Conservation (phyloP, 108 stramenopile species). For the Skeletonema menzelii region DNA sequence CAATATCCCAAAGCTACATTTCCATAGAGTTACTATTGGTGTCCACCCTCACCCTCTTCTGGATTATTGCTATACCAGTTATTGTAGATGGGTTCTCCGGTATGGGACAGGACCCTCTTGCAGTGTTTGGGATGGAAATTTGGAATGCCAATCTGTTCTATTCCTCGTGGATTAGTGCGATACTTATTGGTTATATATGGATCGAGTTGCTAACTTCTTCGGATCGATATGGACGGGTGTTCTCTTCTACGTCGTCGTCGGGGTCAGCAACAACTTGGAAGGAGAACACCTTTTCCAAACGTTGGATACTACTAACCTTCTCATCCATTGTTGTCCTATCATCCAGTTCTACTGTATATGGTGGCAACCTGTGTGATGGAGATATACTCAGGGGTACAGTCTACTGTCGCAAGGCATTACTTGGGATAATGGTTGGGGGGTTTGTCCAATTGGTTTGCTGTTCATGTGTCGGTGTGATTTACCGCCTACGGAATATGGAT, state of each 20-base stretch:
- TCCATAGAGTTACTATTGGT: constrained; percentile 18
- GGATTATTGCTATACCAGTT: constrained; percentile 22
- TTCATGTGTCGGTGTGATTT: constrained; percentile 11
- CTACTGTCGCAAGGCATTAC: constrained; percentile 18
- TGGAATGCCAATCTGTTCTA: constrained; percentile 50
- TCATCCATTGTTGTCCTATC: constrained; percentile 14
- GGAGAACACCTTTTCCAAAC: constrained; percentile 21
- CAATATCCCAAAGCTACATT: neutral
- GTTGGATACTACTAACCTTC: constrained; percentile 22
- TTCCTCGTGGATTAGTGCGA: constrained; percentile 21
- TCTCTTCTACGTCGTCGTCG: neutral
- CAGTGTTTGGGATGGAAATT: constrained; percentile 19
- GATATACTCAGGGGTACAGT: constrained; percentile 12
- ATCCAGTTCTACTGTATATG: constrained; percentile 13
- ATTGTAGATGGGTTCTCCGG: constrained; percentile 19
- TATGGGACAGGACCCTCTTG: constrained; percentile 6
- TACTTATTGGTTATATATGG: constrained; percentile 17
- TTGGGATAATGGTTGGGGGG: constrained; percentile 34
- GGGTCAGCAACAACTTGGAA: neutral
- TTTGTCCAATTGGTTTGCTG: constrained; percentile 11
- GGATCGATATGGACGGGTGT: constrained; percentile 7
- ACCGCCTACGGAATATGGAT: constrained; percentile 14
- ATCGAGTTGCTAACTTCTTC: constrained; percentile 20
- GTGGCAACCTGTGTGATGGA: constrained; percentile 17
- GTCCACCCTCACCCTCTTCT: constrained; percentile 9